Evolutionary conservation across 495 filamentous ascomycete species (phyloP), one percentile per base, ranked within the genome.

Genomic region (Penicillium riverlandense): DNA sequence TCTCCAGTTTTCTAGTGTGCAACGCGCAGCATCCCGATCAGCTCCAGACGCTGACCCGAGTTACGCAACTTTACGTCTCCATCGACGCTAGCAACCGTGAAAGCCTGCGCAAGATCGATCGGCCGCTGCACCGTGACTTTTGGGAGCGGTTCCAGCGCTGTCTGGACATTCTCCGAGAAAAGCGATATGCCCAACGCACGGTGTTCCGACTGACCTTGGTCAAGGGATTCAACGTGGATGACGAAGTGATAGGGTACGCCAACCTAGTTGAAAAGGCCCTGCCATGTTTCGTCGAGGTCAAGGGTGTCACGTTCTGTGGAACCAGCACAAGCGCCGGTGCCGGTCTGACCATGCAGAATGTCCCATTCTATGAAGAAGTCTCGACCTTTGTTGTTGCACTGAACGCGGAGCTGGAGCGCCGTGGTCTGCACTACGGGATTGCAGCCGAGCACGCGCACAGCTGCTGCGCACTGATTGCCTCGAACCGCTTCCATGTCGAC

Each of bases 21-120:
- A 97, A 97, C 61, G 91, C 91, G n/a, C 91, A 97, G 57, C 91
- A 97, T 61, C 90, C 91, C 9, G 88, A 90, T 31, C 86, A 96
- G 56, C 79, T 97, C 16, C 86, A 84, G 9, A 75, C 83, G 0
- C 70, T 97, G 16, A 66, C 82, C 43, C 85, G 80, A 31, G 90
- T 96, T 29, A 97, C 91, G 0, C 91, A 97, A 59, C 75, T 97
- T 4, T 97, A 97, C 64, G 91, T 97, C 48, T 88, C 82, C 43
- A 95, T 97, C 61, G 91, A 97, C 58, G 91, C 91, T 0, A 86
- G 84, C 47, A 94, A 96, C 69, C 77, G 78, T n/a, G 90, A 95
- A 38, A 86, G 81, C 37, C 73, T 96, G 28, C 79, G 85, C 13
- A 81, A 81, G 46, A 94, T 97, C 55, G 91, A 97, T 60, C 74